A percentile compares a stretch with the other conserved stretches of the same genome.
Evolutionary conservation across 2,329 filamentous ascomycete species (phyloP).

Genomic region (Huntiella bhutanensis): DNA sequence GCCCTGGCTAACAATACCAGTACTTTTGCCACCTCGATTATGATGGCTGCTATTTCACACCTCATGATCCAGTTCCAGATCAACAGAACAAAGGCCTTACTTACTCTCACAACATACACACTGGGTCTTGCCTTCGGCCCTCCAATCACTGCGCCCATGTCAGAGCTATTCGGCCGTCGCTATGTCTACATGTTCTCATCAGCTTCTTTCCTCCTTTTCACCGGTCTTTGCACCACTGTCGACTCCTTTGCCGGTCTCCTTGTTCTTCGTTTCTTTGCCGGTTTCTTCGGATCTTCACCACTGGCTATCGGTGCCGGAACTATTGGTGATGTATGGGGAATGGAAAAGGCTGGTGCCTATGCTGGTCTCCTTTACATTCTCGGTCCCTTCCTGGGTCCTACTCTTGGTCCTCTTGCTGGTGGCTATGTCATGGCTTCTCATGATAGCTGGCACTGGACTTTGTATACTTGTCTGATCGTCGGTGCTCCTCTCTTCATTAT

Average conservation of each 20-base stretch:
- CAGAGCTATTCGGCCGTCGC: slow-evolving; percentile 36
- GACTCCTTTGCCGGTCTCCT: slow-evolving; percentile 30
- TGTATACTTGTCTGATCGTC: slow-evolving; percentile 32
- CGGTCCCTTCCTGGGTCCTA: slow-evolving; percentile 33
- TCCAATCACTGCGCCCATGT: slow-evolving; percentile 37
- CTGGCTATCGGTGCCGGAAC: slow-evolving; percentile 31
- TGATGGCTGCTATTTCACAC: slow-evolving; percentile 27
- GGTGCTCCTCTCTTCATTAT: slow-evolving; percentile 20
- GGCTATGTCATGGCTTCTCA: slow-evolving; percentile 28
- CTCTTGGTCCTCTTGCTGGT: slow-evolving; percentile 29
- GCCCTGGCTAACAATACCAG: slow-evolving; percentile 16
- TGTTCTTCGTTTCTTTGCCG: slow-evolving; percentile 37
- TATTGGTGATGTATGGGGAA: slow-evolving; percentile 24
- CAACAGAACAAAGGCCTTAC: slow-evolving; percentile 33
- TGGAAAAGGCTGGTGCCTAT: slow-evolving; percentile 16
- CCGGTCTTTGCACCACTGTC: slow-evolving; percentile 32
- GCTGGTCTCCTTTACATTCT: slow-evolving; percentile 28
- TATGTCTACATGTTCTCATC: slow-evolving; percentile 30
- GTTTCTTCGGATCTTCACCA: slow-evolving; percentile 29
- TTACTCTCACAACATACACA: slow-evolving; percentile 40
- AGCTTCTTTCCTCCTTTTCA: slow-evolving; percentile 33
- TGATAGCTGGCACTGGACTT: slow-evolving; percentile 34
- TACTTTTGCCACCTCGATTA: slow-evolving; percentile 34
- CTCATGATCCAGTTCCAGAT: slow-evolving; percentile 35
- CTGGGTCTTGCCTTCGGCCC: slow-evolving; percentile 42